Base-by-base conservation (phyloP, 176 grass and related monocot species). In the Thalia dealbata region DNA sequence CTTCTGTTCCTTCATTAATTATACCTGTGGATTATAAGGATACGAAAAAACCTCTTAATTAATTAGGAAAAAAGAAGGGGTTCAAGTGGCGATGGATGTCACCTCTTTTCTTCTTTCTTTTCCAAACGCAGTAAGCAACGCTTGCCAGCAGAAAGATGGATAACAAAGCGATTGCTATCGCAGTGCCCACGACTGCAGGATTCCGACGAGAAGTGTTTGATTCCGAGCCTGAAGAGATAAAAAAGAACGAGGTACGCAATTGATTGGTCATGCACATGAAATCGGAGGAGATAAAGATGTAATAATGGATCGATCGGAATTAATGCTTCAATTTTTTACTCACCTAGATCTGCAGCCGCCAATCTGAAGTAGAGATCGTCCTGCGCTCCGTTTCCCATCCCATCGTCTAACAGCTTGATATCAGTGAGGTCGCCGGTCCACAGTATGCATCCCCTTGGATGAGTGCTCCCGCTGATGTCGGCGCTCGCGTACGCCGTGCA, bases 401-500 rank as follows among this genome's bases (percentile, higher is more conserved):
- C 54, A 58, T 6, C 54, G 16, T 58, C 6, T 21, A 21, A 58
- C 5, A 58, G 19, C 21, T 16, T 58, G 54, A 58, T 58, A 58
- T 88, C 86, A 84, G 86, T 45, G 1, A 92, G 71, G 15, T 63
- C 70, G 28, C 6, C 80, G 64, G 78, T 77, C 89, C 89, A 92
- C 58, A 83, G 78, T 18, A 92, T 75, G 78, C 89, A 88, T 10
- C 80, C 89, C 12, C 74, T 83, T 7, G 73, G 32, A 38, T 38
- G n/a, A n/a, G n/a, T 77, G 19, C 52, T 58, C 1, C 67, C 76
- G 0, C 51, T 82, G n/a, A 82, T 82, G 65, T 91, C 75, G 0
- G 44, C n/a, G 42, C 42, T 28, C 12, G 79, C 26, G 56, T 74
- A 81, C 51, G 79, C 79, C 26, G 28, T 66, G 50, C 72, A 81